Evolutionary conservation across 306 rosid species (phyloP).

Genomic region (Malus sylvestris): DNA sequence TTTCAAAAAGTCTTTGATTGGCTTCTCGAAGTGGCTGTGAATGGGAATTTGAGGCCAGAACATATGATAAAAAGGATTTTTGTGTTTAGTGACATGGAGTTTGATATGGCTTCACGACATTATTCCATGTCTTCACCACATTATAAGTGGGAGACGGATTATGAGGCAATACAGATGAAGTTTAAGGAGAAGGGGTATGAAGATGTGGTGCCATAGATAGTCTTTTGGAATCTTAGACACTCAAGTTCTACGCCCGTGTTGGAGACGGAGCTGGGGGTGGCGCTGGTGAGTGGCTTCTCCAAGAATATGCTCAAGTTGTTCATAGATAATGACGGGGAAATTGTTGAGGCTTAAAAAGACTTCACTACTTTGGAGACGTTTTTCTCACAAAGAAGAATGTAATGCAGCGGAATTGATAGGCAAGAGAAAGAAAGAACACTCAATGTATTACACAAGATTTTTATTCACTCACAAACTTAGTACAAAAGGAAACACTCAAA

Average conservation of each 20-base stretch:
- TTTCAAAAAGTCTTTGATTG: too few species aligned
- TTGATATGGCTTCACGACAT: neutral
- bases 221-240: too few species aligned
- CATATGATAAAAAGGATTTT: neutral
- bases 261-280: neutral
- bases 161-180: neutral
- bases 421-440: too few species aligned
- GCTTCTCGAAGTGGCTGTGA: neutral
- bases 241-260: neutral
- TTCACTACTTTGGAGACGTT: too few species aligned
- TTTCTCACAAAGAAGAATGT: too few species aligned
- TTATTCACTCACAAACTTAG: too few species aligned
- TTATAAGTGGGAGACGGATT: neutral
- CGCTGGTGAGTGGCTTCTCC: neutral
- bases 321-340: neutral
- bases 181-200: neutral
- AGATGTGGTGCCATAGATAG: too few species aligned
- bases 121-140: too few species aligned
- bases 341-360: too few species aligned
- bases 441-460: too few species aligned
- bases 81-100: neutral
- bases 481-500: too few species aligned
- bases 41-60: neutral
- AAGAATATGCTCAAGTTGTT: neutral
- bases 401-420: too few species aligned